phyloP scores from a whole-genome alignment of 108 stramenopile genomes.

The Fragilaria crotonensis region DNA sequence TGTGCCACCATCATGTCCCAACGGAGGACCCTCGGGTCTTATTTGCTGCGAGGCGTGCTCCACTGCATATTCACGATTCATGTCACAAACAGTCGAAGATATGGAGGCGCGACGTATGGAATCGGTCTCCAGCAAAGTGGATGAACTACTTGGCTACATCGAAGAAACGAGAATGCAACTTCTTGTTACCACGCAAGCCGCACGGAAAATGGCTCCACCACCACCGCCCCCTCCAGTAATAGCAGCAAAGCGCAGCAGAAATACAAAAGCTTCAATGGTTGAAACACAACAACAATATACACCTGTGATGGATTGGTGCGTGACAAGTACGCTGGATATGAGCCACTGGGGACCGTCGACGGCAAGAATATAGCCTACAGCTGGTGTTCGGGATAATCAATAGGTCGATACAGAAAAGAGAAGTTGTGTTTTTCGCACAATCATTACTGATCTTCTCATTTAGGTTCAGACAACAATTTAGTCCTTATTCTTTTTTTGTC shows the following conservation, averaged over 20 bases:
- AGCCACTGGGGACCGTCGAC: background rate
- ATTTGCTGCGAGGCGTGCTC: constrained; percentile 71
- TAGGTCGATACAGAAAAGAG: too few species aligned
- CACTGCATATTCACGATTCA: constrained; percentile 42
- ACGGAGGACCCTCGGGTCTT: constrained; percentile 75
- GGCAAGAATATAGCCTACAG: background rate
- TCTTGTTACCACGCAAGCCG: background rate
- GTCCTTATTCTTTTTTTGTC: constrained; percentile 13
- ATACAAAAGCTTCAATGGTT: background rate
- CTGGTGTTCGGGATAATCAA: too few species aligned
- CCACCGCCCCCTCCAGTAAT: background rate
- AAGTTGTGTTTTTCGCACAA: too few species aligned
- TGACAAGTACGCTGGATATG: background rate
- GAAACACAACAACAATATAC: background rate
- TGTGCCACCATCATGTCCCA: constrained; percentile 47
- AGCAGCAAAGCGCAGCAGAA: background rate
- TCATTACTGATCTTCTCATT: too few species aligned
- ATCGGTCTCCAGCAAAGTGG: constrained; percentile 18
- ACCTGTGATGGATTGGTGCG: background rate
- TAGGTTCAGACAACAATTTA: too few species aligned
- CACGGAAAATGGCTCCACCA: background rate
- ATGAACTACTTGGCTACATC: constrained; percentile 21
- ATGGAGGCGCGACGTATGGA: constrained; percentile 17
- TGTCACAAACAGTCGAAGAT: constrained; percentile 24
- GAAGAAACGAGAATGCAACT: constrained; percentile 1